A percentile compares a stretch with the other conserved stretches of the same genome.
Conservation (phyloP, 495 filamentous ascomycete genomes). For the Tuber brumale region DNA sequence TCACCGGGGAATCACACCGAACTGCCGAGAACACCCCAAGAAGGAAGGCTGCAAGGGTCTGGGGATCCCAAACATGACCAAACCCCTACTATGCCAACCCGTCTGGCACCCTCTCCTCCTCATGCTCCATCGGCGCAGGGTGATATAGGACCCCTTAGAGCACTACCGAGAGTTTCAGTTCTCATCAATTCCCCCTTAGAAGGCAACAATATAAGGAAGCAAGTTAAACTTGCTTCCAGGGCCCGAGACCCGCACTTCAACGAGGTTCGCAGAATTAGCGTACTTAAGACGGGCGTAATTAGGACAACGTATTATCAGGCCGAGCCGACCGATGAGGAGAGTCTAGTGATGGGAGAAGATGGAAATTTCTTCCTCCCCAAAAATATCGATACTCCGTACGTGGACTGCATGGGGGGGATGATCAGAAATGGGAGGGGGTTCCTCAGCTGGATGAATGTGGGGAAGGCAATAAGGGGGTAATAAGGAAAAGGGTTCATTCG, state of each 20-base stretch:
- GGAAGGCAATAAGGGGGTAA: background rate
- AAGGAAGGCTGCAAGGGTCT: background rate
- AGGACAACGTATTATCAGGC: background rate
- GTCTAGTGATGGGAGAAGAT: background rate
- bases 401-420: background rate
- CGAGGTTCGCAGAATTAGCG: background rate
- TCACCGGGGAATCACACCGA: background rate
- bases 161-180: background rate
- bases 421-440: background rate
- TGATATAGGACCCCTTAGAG: background rate
- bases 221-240: background rate
- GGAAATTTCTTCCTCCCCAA: background rate
- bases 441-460: background rate
- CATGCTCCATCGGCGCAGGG: background rate
- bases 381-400: background rate
- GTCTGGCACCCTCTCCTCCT: background rate
- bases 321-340: background rate
- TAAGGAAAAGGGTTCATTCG: background rate
- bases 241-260: background rate
- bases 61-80: background rate
- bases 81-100: background rate
- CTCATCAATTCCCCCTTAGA: background rate
- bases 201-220: background rate
- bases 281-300: background rate
- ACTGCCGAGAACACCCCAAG: background rate